Conservation (phyloP, 2,329 filamentous ascomycete genomes). For the Penicillium sp. region DNA sequence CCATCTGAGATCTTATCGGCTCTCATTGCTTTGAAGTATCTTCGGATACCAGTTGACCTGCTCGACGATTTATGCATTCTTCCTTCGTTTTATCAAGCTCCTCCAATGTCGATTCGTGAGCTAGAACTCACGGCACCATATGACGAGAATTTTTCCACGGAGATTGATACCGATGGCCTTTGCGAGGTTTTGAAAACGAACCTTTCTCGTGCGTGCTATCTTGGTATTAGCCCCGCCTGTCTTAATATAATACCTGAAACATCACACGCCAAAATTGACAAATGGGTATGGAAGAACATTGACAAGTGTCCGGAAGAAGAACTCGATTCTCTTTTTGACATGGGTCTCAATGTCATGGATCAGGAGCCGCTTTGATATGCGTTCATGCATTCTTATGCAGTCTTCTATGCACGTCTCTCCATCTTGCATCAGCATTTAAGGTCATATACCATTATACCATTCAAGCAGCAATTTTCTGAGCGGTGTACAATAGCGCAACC, state of each 20-base stretch:
- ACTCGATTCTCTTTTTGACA: background rate
- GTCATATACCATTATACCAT: background rate
- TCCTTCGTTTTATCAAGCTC: background rate
- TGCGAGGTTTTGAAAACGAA: background rate
- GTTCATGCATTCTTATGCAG: background rate
- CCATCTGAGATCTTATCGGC: background rate
- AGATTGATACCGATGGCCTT: background rate
- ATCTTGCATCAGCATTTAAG: background rate
- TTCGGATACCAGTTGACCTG: conserved; percentile 3
- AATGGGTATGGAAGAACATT: conserved; percentile 4
- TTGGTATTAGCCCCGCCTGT: conserved; percentile 2
- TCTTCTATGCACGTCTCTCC: background rate
- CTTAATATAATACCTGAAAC: background rate
- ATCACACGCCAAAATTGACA: conserved; percentile 1
- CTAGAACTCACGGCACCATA: background rate
- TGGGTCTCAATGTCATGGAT: conserved; percentile 2
- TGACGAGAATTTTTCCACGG: background rate
- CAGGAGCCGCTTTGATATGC: background rate
- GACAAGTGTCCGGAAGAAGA: conserved; percentile 6
- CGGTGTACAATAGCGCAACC: background rate
- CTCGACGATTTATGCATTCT: background rate
- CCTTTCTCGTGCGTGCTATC: conserved; percentile 1
- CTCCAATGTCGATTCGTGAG: background rate
- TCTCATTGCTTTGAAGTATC: background rate
- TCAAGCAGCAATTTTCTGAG: background rate